A percentile compares a stretch with the other conserved stretches of the same genome.
Evolutionary conservation across 495 filamentous ascomycete genomes (phyloP).

Genomic region (Penicillium roqueforti): DNA sequence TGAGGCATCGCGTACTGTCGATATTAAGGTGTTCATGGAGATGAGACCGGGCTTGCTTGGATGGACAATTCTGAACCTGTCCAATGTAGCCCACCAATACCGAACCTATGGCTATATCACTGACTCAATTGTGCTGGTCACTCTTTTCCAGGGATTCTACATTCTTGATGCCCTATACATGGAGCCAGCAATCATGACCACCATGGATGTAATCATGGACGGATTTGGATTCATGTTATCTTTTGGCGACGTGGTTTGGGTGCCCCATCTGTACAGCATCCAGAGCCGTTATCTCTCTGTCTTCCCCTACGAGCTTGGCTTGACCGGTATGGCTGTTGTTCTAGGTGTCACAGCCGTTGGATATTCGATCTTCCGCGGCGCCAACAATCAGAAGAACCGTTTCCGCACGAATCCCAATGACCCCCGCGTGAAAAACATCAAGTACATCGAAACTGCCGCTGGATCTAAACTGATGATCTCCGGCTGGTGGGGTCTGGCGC

Average conservation of each 20-base stretch:
- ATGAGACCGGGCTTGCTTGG: slow-evolving; percentile 86
- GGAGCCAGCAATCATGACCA: slow-evolving; percentile 89
- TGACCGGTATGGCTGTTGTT: slow-evolving; percentile 56
- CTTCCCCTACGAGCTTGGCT: slow-evolving; percentile 74
- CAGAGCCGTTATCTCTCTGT: slow-evolving; percentile 85
- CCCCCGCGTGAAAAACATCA: slow-evolving; percentile 72
- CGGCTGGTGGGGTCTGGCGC: slow-evolving; percentile 91
- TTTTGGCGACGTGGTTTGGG: slow-evolving; percentile 91
- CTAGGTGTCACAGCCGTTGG: slow-evolving; percentile 62
- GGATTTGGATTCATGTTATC: slow-evolving; percentile 97
- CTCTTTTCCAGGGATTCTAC: slow-evolving; percentile 75
- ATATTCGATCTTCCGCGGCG: slow-evolving; percentile 84
- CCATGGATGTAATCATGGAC: slow-evolving; percentile 92
- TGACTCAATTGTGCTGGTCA: slow-evolving; percentile 81
- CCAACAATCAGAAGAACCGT: slow-evolving; percentile 90
- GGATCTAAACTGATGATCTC: slow-evolving; percentile 77
- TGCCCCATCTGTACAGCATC: slow-evolving; percentile 83
- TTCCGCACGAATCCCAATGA: slow-evolving; percentile 89
- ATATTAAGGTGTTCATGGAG: slow-evolving; percentile 89
- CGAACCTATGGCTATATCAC: slow-evolving; percentile 74
- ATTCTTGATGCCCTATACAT: slow-evolving; percentile 83
- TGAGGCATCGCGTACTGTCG: slow-evolving; percentile 56
- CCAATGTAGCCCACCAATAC: slow-evolving; percentile 86
- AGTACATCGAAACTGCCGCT: slow-evolving; percentile 79
- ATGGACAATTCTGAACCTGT: slow-evolving; percentile 82